phyloP scores from a whole-genome alignment of 768 basidiomycete species.

The Rhodotorula babjevae region DNA sequence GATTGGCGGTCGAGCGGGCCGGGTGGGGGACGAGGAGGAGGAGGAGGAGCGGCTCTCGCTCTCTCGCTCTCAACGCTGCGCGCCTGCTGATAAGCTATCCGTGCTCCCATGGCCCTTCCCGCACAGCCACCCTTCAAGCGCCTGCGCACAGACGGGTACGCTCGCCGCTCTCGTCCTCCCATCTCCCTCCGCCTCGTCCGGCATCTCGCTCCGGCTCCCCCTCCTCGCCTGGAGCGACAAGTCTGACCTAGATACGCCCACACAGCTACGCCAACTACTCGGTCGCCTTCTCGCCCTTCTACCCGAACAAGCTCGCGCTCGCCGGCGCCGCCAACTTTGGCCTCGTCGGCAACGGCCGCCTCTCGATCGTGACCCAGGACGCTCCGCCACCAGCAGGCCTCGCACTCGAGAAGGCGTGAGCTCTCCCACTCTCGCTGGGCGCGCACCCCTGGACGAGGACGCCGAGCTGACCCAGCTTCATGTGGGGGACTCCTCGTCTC shows the following conservation, averaged over 20 bases:
- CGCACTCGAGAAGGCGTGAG: conserved; percentile 41
- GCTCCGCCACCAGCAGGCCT: conserved; percentile 28
- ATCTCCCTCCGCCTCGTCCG: background rate
- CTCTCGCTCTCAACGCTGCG: background rate
- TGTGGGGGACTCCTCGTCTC: background rate
- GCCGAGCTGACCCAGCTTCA: background rate
- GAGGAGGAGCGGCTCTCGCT: background rate
- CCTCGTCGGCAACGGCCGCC: conserved; percentile 87
- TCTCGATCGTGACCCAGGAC: conserved; percentile 51
- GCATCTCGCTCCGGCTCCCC: background rate
- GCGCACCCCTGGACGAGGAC: background rate
- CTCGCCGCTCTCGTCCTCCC: background rate
- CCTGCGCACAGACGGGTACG: conserved; percentile 20
- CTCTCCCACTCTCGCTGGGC: background rate
- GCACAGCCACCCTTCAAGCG: conserved; percentile 3
- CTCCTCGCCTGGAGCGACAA: background rate
- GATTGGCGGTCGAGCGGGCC: too few relatives aligned
- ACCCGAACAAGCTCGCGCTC: conserved; percentile 46
- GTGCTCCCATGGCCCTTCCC: background rate
- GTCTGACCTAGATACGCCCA: too few relatives aligned
- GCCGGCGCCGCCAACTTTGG: conserved; percentile 62
- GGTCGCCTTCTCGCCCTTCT: conserved; percentile 48
- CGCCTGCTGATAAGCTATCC: background rate
- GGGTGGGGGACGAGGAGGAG: too few relatives aligned
- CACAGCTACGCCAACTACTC: conserved; percentile 45